Conservation (phyloP, 495 filamentous ascomycete genomes). For the Venustampulla echinocandica region DNA sequence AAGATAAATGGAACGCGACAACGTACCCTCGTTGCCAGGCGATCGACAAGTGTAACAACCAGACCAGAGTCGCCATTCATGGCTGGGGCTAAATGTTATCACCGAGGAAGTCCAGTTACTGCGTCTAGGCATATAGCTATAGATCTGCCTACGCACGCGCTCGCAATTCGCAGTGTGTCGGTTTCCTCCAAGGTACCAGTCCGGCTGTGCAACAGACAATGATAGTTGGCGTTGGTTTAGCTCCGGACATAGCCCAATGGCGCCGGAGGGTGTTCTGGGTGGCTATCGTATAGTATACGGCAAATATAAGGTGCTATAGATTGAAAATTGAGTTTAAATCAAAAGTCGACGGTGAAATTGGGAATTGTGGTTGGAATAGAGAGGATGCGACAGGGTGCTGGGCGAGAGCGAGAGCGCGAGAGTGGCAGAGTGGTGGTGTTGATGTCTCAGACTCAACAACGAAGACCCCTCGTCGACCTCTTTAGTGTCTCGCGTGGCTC, state of each 20-base stretch:
- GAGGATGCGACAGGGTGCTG: too few species aligned
- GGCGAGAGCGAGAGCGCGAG: not conserved
- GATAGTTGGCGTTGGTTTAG: not conserved
- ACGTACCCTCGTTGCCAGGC: slow-evolving; percentile 52
- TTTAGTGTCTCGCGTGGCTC: not conserved
- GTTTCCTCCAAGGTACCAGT: too few species aligned
- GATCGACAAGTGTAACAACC: slow-evolving; percentile 55
- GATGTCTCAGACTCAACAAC: not conserved
- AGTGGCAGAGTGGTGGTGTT: not conserved
- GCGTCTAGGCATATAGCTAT: slow-evolving; percentile 15
- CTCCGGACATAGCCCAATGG: slow-evolving; percentile 4
- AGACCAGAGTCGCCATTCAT: slow-evolving; percentile 58
- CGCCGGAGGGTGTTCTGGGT: too few species aligned
- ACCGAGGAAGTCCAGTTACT: slow-evolving; percentile 13
- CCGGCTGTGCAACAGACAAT: too few species aligned
- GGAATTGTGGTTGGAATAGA: too few species aligned
- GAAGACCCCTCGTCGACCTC: too few species aligned
- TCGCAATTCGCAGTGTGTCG: not conserved
- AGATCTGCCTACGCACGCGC: slow-evolving; percentile 2
- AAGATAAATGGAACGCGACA: not conserved
- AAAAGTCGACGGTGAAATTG: too few species aligned
- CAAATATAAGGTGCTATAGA: too few species aligned
- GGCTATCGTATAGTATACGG: too few species aligned
- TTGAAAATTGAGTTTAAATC: too few species aligned
- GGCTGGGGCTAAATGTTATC: slow-evolving; percentile 6